A percentile compares a stretch with the other conserved stretches of the same genome.
Evolutionary conservation across 1,284 basidiomycete species (phyloP).

Genomic region (Anthracocystis panici-leucophaei): DNA sequence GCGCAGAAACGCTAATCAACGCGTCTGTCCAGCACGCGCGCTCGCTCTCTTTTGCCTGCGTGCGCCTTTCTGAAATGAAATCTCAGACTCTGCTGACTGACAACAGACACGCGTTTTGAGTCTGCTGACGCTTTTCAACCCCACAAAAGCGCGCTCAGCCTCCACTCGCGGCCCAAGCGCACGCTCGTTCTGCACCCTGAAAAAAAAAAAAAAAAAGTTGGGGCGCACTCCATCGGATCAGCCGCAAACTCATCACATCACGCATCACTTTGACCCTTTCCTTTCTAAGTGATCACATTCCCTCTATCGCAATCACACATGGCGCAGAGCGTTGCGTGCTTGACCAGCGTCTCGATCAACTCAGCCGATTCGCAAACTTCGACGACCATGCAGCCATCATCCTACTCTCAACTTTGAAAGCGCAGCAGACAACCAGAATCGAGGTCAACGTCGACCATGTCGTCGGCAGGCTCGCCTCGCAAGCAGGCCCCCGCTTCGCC

Average conservation of each 20-base stretch:
- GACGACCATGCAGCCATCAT: slow-evolving; percentile 13
- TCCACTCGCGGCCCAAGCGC: slow-evolving; percentile 12
- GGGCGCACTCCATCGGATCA: slow-evolving; percentile 1
- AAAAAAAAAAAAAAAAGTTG: neutral
- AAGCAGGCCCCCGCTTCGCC: slow-evolving; percentile 12
- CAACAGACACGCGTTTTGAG: neutral
- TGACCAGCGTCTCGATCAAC: neutral
- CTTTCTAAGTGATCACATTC: no score
- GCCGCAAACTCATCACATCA: neutral
- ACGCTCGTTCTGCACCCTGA: neutral
- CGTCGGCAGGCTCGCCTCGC: slow-evolving; percentile 15
- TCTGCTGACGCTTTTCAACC: neutral
- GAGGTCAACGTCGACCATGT: slow-evolving; percentile 11
- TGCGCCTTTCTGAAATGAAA: neutral
- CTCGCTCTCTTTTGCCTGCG: neutral
- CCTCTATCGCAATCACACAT: no score
- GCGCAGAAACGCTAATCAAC: slow-evolving; percentile 9
- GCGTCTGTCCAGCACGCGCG: slow-evolving; percentile 7
- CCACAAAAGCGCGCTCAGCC: neutral
- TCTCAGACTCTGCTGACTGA: neutral
- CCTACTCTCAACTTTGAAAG: neutral
- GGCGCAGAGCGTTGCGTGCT: no score
- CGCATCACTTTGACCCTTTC: neutral
- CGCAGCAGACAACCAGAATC: neutral
- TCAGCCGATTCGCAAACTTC: neutral